These are phyloP conservation scores for Thelonectria discophora DNA, from an alignment of 2,329 filamentous ascomycete genomes.

Conservation along the genomic window DNA sequence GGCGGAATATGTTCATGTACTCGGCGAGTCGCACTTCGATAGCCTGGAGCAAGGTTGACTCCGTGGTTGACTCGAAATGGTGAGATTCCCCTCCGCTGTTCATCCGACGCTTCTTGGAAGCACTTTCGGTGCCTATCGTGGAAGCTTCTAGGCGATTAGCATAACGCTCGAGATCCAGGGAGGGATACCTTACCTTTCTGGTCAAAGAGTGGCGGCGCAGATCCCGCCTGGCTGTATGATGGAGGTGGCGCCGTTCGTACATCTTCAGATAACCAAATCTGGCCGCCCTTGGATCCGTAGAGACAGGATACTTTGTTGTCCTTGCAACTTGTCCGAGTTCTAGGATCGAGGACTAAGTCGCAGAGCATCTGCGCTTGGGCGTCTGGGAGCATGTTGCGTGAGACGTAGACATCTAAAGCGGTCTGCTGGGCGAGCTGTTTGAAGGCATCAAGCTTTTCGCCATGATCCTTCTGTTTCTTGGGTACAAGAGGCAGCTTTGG, in stretches of 20 bases:
- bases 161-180: background rate
- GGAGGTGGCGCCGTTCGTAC: background rate
- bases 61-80: background rate
- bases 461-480: background rate
- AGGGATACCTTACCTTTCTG: background rate
- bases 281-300: background rate
- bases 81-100: background rate
- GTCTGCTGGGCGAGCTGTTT: slow-evolving; percentile 3
- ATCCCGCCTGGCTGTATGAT: background rate
- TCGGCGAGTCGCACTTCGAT: background rate
- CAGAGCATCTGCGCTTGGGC: slow-evolving; percentile 1
- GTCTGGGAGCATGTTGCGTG: background rate
- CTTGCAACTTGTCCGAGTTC: background rate
- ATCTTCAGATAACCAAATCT: background rate
- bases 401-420: background rate
- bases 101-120: background rate
- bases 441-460: slow-evolving; percentile 1
- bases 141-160: slow-evolving; percentile 1
- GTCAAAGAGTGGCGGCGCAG: background rate
- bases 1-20: background rate
- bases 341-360: background rate
- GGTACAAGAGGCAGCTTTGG: background rate
- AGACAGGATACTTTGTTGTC: background rate
- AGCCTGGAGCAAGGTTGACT: background rate
- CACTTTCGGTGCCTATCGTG: background rate